Evolutionary conservation across 2,329 filamentous ascomycete species (phyloP), one percentile per base, ranked within the genome.

Genomic region (Didymella pomorum): DNA sequence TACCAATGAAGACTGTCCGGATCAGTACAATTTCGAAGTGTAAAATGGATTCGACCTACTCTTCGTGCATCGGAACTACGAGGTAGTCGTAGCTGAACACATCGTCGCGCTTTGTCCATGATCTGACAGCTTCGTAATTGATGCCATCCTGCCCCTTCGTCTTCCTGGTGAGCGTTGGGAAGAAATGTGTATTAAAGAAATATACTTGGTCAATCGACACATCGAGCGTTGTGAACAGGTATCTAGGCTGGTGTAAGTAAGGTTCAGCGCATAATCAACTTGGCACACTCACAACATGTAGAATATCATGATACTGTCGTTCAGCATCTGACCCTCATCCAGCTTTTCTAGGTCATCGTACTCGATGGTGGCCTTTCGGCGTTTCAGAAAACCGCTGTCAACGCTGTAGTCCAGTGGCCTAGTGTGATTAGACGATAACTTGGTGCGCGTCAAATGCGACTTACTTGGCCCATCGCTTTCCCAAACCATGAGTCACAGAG

Each of bases 181-280:
- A 98, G 77, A 98, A 97, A 77, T 92, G 97, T 0, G 92, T 95
- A 73, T 93, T 98, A 80, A 96, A 94, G 66, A 97, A 90, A 73
- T 96, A 92, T 3, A 96, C 87, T 50, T 87, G 86, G 58, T 86
- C 81, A 0, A 87, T 79, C 4, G 88, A 67, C 4, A 76, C 58
- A 0, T 70, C 62, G 21, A 63, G 56, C 11, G 44, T 86, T 80
- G 73, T 50, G 41, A 68, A 72, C 2, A 74, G 60, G 44, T 74
- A 74, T 26, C 66, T 71, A 12, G 18, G 12, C 25, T 5, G 8
- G 10, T 5, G 39, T 66, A 26, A 58, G 48, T 14, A 10, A 51
- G 0, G 33, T 37, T 21, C 43, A 31, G 20, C 6, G 21, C 12
- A 20, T 1, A 11, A 18, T 2, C 11, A 14, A n/a, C 5, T 1